Evolutionary conservation across 805 yeast species (phyloP).

Genomic region (Maudiozyma bulderi): DNA sequence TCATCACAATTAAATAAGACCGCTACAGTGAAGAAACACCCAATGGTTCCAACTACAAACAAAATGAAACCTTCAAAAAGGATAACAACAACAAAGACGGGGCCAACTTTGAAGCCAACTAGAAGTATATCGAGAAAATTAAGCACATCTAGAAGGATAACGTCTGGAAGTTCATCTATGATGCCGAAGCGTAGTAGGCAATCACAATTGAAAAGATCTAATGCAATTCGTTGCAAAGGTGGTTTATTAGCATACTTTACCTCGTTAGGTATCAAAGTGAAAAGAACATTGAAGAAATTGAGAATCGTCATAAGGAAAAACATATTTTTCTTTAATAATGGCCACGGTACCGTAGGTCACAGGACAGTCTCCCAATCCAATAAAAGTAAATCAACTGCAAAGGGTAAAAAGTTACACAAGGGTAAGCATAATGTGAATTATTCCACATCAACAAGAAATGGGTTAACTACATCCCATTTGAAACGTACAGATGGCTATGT

Average conservation of each 20-base stretch:
- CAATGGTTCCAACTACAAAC: constrained; percentile 12
- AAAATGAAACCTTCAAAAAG: constrained; percentile 7
- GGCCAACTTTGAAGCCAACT: neutral
- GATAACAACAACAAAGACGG: neutral
- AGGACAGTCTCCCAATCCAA: neutral
- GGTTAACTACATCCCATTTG: constrained; percentile 19
- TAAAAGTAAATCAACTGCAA: neutral
- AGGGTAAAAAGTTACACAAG: neutral
- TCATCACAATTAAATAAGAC: neutral
- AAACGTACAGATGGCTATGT: constrained; percentile 24
- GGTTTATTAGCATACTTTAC: constrained; percentile 30
- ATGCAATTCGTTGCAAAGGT: constrained; percentile 32
- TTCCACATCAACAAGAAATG: constrained; percentile 9
- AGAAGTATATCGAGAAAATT: neutral
- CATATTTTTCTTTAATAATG: constrained; percentile 10
- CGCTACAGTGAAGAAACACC: neutral
- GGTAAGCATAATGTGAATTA: constrained; percentile 6
- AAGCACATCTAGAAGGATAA: neutral
- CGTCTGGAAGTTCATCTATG: neutral
- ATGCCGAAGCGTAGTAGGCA: neutral
- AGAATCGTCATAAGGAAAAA: constrained; percentile 22
- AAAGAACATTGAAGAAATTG: constrained; percentile 20
- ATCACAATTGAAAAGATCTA: constrained; percentile 16
- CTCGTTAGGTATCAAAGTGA: constrained; percentile 19
- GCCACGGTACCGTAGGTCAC: neutral